Evolutionary conservation across 23 red algal genomes (phyloP), one percentile per base, ranked within the genome.

Genomic region (Gracilaria gracilis): DNA sequence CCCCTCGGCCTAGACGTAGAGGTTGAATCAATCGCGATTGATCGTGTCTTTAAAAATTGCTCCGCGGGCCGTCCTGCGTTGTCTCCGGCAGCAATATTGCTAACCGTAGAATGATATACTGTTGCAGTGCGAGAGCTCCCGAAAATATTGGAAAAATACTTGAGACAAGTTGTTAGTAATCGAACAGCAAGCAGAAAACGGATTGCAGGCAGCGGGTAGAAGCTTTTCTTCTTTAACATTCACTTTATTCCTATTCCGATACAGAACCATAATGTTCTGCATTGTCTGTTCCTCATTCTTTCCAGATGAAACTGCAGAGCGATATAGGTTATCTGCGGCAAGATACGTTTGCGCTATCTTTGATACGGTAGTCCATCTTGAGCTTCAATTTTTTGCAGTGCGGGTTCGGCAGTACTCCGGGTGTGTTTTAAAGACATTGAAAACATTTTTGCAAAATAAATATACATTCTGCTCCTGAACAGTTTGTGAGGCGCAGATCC

Each of bases 191-290:
- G 16, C 58, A 71, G 27, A 2, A 71, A 71, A n/a, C 39, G 58
- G 21, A 85, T 70, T 4, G 75, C 5, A 11, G n/a, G n/a, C n/a
- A n/a, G 40, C 75, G 2, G 75, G 75, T 13, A 21, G 51, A 5
- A 16, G 37, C 23, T 42, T 9, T 32, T 67, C 61, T 42, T 21
- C 40, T 25, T 46, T 67, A 12, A 37, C 14, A 4, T 50, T 51
- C 3, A 33, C 0, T 42, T 86, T 86, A 59, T 86, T 86, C 21
- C 35, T 70, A 35, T 72, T 67, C 4, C 61, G 15, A 54, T 84
- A 72, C 42, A 71, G 46, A 29, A 37, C 27, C 83, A 86, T 75
- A 13, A 72, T 86, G 65, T 86, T 86, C 28, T 73, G 37, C 0
- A 70, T 31, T 31, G 62, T 32, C 32, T 86, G 35, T 67, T 86